Percentiles rank a stretch among this genome's conserved stretches.
Evolutionary conservation across 2,329 filamentous ascomycete species (phyloP).

Genomic region (Cadophora luteo-olivacea): DNA sequence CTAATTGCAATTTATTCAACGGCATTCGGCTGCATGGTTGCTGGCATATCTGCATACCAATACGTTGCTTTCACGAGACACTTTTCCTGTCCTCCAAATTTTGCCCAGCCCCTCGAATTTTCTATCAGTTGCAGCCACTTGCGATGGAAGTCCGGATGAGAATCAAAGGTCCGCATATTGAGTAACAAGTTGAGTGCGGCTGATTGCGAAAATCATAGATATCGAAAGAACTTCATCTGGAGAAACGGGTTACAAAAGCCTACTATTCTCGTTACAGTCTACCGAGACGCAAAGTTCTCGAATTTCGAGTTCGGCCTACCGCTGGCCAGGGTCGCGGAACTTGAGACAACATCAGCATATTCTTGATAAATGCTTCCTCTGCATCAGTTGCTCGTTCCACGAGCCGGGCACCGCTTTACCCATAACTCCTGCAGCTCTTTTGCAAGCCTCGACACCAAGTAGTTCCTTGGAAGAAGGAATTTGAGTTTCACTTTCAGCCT

Average conservation of each 20-base stretch:
- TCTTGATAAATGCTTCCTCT: slow-evolving; percentile 12
- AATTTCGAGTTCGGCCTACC: not conserved
- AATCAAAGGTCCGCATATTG: not conserved
- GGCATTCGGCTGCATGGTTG: not conserved
- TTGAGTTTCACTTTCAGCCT: slow-evolving; percentile 1
- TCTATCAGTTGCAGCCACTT: slow-evolving; percentile 5
- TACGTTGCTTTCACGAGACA: slow-evolving; percentile 12
- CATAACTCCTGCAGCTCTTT: slow-evolving; percentile 16
- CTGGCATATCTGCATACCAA: not conserved
- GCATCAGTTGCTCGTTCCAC: slow-evolving; percentile 12
- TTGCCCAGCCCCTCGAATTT: not conserved
- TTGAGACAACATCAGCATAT: slow-evolving; percentile 17
- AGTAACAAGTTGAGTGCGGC: slow-evolving; percentile 16
- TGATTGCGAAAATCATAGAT: slow-evolving; percentile 2
- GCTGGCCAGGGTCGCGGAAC: slow-evolving; percentile 7
- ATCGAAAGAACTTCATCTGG: slow-evolving; percentile 5
- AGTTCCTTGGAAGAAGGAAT: not conserved
- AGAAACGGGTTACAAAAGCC: not conserved
- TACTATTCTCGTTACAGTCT: slow-evolving; percentile 13
- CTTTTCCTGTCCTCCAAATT: not conserved
- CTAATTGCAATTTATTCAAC: not conserved
- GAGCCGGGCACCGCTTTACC: slow-evolving; percentile 6
- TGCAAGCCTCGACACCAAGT: not conserved
- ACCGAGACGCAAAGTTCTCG: slow-evolving; percentile 9
- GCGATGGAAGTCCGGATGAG: not conserved